phyloP scores from a whole-genome alignment of 2,329 filamentous ascomycete genomes.

The Rutstroemia sp. region DNA sequence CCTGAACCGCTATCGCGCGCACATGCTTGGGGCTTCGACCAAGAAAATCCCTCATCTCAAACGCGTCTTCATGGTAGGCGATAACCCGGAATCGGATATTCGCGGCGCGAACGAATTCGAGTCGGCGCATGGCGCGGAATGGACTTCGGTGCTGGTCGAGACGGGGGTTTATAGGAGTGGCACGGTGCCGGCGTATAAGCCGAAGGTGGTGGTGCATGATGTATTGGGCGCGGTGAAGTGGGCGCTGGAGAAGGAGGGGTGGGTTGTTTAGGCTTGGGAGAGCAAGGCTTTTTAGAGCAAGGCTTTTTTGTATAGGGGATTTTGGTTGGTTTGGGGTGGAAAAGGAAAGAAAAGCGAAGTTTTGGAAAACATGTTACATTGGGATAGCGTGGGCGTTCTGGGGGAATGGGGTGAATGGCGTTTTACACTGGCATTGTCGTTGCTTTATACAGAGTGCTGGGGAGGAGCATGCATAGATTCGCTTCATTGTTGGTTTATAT shows the following conservation, averaged over 20 bases:
- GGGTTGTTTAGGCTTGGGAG: not conserved
- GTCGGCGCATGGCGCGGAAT: constrained; percentile 60
- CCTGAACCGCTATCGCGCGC: constrained; percentile 50
- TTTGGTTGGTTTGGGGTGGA: too few species aligned
- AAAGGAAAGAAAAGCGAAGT: too few species aligned
- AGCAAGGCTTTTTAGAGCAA: too few species aligned
- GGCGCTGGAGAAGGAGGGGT: constrained; percentile 51
- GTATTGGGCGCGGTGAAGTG: constrained; percentile 71
- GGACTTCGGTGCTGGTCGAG: constrained; percentile 69
- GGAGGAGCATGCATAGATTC: too few species aligned
- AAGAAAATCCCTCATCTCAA: constrained; percentile 42
- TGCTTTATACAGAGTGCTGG: too few species aligned
- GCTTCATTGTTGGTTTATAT: too few species aligned
- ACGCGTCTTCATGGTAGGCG: constrained; percentile 89
- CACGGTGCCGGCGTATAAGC: constrained; percentile 48
- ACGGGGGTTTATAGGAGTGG: constrained; percentile 68
- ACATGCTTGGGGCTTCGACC: constrained; percentile 8
- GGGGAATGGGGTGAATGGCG: too few species aligned
- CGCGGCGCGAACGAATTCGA: constrained; percentile 72
- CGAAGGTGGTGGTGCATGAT: constrained; percentile 61
- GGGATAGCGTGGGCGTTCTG: too few species aligned
- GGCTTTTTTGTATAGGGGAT: too few species aligned
- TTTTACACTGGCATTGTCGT: too few species aligned
- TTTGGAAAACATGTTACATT: too few species aligned
- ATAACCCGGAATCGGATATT: constrained; percentile 87